Base-by-base conservation (phyloP, 148 eudicot genomes). In the Dianthus caryophyllus region DNA sequence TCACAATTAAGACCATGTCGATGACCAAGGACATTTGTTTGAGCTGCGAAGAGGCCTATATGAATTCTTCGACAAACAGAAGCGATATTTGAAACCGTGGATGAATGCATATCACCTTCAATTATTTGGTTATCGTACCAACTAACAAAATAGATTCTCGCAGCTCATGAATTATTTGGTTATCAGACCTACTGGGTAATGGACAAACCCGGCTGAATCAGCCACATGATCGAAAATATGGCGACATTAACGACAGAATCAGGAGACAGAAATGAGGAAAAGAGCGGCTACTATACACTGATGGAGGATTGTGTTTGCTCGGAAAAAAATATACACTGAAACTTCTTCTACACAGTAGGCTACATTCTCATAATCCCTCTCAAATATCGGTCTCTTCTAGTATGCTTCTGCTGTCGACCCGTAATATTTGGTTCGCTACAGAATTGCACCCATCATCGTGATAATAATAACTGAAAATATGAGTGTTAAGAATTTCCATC, bases 401-500 rank as follows among this genome's bases (percentile, higher is more conserved):
- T 50, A 15, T 26, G 29, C 4, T 48, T 12, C 18, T 16, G 44
- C 64, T 39, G 25, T 26, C 17, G 15, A 24, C 33, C 20, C 60
- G 62, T 69, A 54, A 55, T 43, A 68, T 61, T 52, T 24, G 53
- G 52, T 66, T 81, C 68, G 80, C 73, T 68, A 68, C 77, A 80
- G 74, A 47, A 77, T 47, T 44, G 78, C 67, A 75, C 76, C 63
- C 48, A 80, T 70, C 74, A 77, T n/a, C n/a, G n/a, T n/a, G n/a
- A n/a, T n/a, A n/a, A n/a, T 69, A 65, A 83, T 79, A 65, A 80
- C 58, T 30, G 73, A 80, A 71, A 80, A 66, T 70, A 87, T 54
- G 53, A 71, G 67, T 50, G 75, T 73, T 51, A 77, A 70, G 54
- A 77, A 53, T 68, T 80, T 75, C 75, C 76, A 41, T 69, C 83